Base-by-base conservation (phyloP, 345 rosid species). In the Euphorbia peplus region DNA sequence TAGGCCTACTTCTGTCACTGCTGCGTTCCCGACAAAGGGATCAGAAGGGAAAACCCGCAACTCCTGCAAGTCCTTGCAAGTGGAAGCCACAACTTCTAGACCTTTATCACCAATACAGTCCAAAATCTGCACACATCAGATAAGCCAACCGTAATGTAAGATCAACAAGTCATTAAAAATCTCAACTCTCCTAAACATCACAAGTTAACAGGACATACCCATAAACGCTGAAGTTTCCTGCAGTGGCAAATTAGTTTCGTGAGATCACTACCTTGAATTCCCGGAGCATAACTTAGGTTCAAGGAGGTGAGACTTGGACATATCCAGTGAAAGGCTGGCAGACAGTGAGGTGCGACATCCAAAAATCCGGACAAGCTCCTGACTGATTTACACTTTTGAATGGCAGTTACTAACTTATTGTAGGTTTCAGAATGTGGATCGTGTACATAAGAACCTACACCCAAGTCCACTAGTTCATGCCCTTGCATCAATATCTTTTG, bases 101-200 rank as follows among this genome's bases (percentile, higher is more conserved):
- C 99, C 99, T 78, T 83, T 82, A 72, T 95, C 99, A 5, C 96
- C 97, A 75, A 95, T 91, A 68, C 83, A 87, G 79, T 91, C 99
- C 64, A 95, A 82, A 70, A 95, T 87, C 99, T 95, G 89, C 70
- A 83, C 28, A 67, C 41, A 64, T 39, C n/a, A 44, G 74, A 13
- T 44, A 51, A 63, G 13, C 21, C 58, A 59, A n/a, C 60, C 57
- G 63, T 61, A 60, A 69, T 56, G 63, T 61, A 60, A 69, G 19
- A 26, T 46, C 22, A 2, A 32, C 12, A 25, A 19, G 8, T 14
- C 50, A 63, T 35, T 16, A 19, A 67, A n/a, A 19, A 39, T 4
- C 25, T 12, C 15, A 1, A 60, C 9, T 42, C 14, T 16, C 42
- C 24, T 7, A 29, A 47, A 50, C 50, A 44, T 44, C 10, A 18